Conservation (phyloP, 495 filamentous ascomycete species). For the Aeminium ludgeri region DNA sequence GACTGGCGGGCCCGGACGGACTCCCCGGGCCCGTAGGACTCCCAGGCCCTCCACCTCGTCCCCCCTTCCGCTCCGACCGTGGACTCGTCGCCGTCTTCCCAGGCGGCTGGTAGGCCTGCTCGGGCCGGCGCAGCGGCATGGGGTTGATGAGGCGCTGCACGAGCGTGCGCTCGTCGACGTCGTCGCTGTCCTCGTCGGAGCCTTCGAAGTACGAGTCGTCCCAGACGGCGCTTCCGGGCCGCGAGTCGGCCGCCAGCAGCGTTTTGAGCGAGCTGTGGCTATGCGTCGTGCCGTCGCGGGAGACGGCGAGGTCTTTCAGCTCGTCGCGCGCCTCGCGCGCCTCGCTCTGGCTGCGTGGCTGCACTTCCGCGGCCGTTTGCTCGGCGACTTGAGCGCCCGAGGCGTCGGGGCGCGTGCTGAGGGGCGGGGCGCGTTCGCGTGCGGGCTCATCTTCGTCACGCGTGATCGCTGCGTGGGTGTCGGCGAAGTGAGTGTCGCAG, state of each 20-base stretch:
- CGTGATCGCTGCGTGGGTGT: slow-evolving; percentile 39
- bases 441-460: slow-evolving; percentile 39
- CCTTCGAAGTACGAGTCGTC: slow-evolving; percentile 24
- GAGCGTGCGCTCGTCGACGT: slow-evolving; percentile 18
- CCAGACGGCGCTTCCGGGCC: slow-evolving; percentile 17
- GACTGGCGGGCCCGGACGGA: not conserved
- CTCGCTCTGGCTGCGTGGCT: slow-evolving; percentile 38
- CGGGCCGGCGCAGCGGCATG: slow-evolving; percentile 7
- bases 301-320: slow-evolving; percentile 14
- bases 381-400: slow-evolving; percentile 44
- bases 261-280: slow-evolving; percentile 1
- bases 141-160: slow-evolving; percentile 18
- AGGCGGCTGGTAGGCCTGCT: slow-evolving; percentile 2
- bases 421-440: slow-evolving; percentile 33
- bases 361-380: slow-evolving; percentile 44
- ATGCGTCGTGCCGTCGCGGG: not conserved
- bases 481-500: slow-evolving; percentile 79
- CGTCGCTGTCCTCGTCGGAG: slow-evolving; percentile 20
- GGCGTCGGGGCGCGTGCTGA: slow-evolving; percentile 20
- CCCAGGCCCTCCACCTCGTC: not conserved
- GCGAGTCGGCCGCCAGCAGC: not conserved
- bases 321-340: slow-evolving; percentile 25
- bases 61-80: slow-evolving; percentile 13
- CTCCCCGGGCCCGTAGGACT: not conserved
- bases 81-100: not conserved